Evolutionary conservation across 148 eudicot species (phyloP).

Genomic region (Fallopia convolvulus): DNA sequence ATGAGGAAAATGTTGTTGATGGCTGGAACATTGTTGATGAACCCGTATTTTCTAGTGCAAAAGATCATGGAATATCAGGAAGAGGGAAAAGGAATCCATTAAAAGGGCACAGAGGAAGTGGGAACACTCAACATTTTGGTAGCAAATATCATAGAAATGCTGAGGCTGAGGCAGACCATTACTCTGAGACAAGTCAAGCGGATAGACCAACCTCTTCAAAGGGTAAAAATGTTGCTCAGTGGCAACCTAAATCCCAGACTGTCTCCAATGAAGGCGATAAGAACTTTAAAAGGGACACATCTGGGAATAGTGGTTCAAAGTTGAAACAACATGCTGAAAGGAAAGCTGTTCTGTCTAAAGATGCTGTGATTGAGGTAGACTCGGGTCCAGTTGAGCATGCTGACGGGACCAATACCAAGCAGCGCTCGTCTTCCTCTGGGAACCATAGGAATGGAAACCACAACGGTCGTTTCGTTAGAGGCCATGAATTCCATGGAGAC

Average conservation of each 20-base stretch:
- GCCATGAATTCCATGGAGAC: conserved; percentile 55
- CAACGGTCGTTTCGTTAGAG: conserved; percentile 34
- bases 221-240: conserved; percentile 53
- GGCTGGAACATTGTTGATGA: conserved; percentile 34
- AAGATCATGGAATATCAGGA: conserved; percentile 36
- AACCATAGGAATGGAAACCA: conserved; percentile 35
- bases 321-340: conserved; percentile 30
- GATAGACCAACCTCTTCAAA: conserved; percentile 36
- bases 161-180: conserved; percentile 21
- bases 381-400: conserved; percentile 16
- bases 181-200: conserved; percentile 29
- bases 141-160: conserved; percentile 25
- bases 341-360: conserved; percentile 29
- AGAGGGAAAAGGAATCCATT: conserved; percentile 44
- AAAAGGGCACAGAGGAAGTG: conserved; percentile 40
- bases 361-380: conserved; percentile 27
- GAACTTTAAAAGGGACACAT: conserved; percentile 24
- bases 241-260: conserved; percentile 77
- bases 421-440: conserved; percentile 42
- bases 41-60: conserved; percentile 19
- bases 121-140: conserved; percentile 23
- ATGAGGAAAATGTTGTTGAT: conserved; percentile 25
- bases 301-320: conserved; percentile 14
- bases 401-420: conserved; percentile 30
- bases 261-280: conserved; percentile 22